These are phyloP conservation scores for Candida dendrica DNA, from an alignment of 805 yeast species.

Conservation along the genomic window DNA sequence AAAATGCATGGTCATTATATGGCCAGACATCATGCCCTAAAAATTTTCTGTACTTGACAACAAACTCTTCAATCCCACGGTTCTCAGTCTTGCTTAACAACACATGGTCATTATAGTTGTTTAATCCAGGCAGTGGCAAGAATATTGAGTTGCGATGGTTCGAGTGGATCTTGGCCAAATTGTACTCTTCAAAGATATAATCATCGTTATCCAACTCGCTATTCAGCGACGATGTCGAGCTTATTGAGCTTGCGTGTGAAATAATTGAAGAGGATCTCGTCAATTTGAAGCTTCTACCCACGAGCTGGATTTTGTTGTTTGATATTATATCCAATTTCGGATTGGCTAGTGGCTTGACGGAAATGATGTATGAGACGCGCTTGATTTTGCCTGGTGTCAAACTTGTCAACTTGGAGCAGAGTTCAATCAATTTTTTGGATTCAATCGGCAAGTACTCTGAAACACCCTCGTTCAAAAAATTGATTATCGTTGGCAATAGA, in stretches of 20 bases:
- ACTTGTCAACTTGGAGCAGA: constrained; percentile 53
- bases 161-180: constrained; percentile 37
- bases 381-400: constrained; percentile 42
- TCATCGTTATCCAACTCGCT: constrained; percentile 25
- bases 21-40: constrained; percentile 24
- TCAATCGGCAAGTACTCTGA: constrained; percentile 57
- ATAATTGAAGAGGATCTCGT: constrained; percentile 21
- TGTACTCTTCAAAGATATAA: constrained; percentile 53
- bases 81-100: constrained; percentile 21
- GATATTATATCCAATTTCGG: neutral
- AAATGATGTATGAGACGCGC: constrained; percentile 7
- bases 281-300: constrained; percentile 39
- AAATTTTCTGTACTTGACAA: constrained; percentile 45
- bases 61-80: constrained; percentile 36
- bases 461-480: constrained; percentile 76
- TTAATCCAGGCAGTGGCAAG: constrained; percentile 19
- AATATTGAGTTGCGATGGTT: constrained; percentile 35
- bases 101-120: constrained; percentile 13
- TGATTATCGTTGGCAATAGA: constrained; percentile 61
- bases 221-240: constrained; percentile 23
- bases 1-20: constrained; percentile 10
- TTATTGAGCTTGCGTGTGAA: constrained; percentile 29
- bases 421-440: constrained; percentile 51
- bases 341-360: neutral
- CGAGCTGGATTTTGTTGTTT: constrained; percentile 32